Evolutionary conservation across 2,329 filamentous ascomycete species (phyloP), one percentile per base, ranked within the genome.

Genomic region (Fusarium floridanum): DNA sequence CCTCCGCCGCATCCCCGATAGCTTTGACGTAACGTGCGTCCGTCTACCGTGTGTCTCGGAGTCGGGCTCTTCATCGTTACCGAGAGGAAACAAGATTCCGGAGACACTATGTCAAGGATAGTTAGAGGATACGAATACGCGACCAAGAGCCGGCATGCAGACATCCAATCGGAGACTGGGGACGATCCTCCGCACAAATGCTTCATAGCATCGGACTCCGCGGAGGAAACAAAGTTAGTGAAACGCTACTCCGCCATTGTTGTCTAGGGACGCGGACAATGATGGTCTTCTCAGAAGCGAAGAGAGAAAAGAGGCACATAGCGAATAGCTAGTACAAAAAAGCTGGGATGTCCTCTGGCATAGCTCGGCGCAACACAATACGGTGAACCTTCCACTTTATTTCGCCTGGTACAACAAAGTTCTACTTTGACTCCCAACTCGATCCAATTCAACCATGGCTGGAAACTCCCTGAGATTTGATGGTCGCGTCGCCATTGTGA

Each of bases 401-500:
- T 48, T 24, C 43, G 7, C 5, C 43, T 4, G 17, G 10, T 48
- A 48, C 43, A 24, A 10, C 4, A 48, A 4, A 24, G 0, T 17
- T 24, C 12, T 5, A 48, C 43, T 2, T 9, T 24, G 12, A 24
- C 24, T 27, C 1, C 24, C 6, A 27, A 27, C 24, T 45, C 4
- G 5, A 24, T 6, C 6, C 0, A 24, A 10, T 5, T 48, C 5
- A 48, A 10, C 8, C 14, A 48, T 48, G 43, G 8, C 43, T 5
- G 43, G 22, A 24, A 27, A 10, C 3, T 3, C 22, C 10, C 43
- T 27, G 3, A 48, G 14, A 48, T 45, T 62, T 29, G 43, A 50
- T 24, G 60, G 43, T 12, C 60, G 60, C n/a, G 60, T 62, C 9
- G 60, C 60, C 20, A 62, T 62, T 4, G 60, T 62, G 7, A 62